These are phyloP conservation scores for Neurospora sp. DNA, from an alignment of 2,329 filamentous ascomycete species.

Conservation along the genomic window DNA sequence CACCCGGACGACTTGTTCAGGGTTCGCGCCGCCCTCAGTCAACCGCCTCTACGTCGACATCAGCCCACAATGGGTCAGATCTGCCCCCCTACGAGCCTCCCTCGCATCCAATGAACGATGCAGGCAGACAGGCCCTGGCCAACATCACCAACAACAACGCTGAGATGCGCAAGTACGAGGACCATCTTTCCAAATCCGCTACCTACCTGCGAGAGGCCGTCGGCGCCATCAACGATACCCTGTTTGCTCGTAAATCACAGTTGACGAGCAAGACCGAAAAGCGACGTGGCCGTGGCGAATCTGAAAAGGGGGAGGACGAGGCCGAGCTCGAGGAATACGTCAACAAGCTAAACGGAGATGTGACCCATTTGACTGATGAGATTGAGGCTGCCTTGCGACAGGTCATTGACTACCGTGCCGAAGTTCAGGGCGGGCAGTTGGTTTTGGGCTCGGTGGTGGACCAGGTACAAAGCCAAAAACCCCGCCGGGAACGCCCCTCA, in stretches of 20 bases:
- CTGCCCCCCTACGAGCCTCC: slow-evolving; percentile 43
- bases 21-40: slow-evolving; percentile 6
- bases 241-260: slow-evolving; percentile 22
- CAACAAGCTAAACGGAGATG: slow-evolving; percentile 26
- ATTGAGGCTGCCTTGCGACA: slow-evolving; percentile 38
- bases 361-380: slow-evolving; percentile 31
- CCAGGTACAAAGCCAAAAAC: slow-evolving; percentile 15
- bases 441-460: slow-evolving; percentile 29
- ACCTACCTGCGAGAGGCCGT: slow-evolving; percentile 34
- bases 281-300: slow-evolving; percentile 22
- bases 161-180: slow-evolving; percentile 31
- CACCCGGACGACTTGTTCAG: slow-evolving; percentile 10
- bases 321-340: slow-evolving; percentile 28
- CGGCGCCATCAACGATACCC: slow-evolving; percentile 37
- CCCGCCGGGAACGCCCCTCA: slow-evolving; percentile 11
- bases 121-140: slow-evolving; percentile 28
- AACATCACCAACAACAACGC: slow-evolving; percentile 31
- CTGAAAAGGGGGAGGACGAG: slow-evolving; percentile 14
- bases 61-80: slow-evolving; percentile 12
- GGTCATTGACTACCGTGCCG: slow-evolving; percentile 38
- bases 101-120: slow-evolving; percentile 32
- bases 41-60: slow-evolving; percentile 1
- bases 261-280: slow-evolving; percentile 25
- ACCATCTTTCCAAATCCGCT: slow-evolving; percentile 35
- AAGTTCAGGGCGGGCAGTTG: slow-evolving; percentile 37